A percentile compares a stretch with the other conserved stretches of the same genome.
Conservation (phyloP, 208 protist species). For the Leishmania gerbilli region DNA sequence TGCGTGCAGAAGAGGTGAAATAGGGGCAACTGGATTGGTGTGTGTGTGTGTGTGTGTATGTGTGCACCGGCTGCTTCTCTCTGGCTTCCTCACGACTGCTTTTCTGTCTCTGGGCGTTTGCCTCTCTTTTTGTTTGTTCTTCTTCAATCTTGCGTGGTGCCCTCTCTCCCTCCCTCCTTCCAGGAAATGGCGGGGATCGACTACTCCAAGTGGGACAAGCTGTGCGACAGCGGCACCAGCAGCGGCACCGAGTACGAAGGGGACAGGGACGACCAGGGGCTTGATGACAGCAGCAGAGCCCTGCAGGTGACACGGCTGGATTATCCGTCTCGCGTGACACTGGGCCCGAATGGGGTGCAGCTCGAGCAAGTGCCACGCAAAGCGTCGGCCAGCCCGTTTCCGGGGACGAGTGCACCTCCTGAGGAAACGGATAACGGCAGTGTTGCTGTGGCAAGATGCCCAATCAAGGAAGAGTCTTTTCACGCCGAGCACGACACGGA, state of each 20-base stretch:
- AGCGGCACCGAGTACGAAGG: not conserved
- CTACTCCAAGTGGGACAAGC: conserved; percentile 85
- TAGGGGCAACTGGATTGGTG: not conserved
- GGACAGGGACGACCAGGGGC: not conserved
- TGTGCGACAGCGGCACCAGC: conserved; percentile 40
- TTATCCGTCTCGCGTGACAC: conserved; percentile 62
- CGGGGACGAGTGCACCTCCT: no score
- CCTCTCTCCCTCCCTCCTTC: not conserved
- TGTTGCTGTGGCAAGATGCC: not conserved
- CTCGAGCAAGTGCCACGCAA: conserved; percentile 34
- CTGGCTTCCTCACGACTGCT: not conserved
- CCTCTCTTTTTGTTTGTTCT: not conserved
- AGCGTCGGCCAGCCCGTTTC: conserved; percentile 59
- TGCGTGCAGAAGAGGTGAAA: not conserved
- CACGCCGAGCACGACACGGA: no score
- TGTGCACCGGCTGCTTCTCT: not conserved
- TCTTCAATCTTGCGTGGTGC: not conserved
- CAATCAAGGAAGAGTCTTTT: not conserved
- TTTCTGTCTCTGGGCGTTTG: not conserved
- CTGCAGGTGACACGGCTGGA: conserved; percentile 58
- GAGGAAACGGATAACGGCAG: no score
- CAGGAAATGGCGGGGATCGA: conserved; percentile 56
- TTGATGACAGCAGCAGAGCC: not conserved
- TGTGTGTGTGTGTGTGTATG: not conserved
- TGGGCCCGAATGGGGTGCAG: conserved; percentile 62